Evolutionary conservation across 2,329 filamentous ascomycete species (phyloP).

Genomic region (Aspergillus fructus): DNA sequence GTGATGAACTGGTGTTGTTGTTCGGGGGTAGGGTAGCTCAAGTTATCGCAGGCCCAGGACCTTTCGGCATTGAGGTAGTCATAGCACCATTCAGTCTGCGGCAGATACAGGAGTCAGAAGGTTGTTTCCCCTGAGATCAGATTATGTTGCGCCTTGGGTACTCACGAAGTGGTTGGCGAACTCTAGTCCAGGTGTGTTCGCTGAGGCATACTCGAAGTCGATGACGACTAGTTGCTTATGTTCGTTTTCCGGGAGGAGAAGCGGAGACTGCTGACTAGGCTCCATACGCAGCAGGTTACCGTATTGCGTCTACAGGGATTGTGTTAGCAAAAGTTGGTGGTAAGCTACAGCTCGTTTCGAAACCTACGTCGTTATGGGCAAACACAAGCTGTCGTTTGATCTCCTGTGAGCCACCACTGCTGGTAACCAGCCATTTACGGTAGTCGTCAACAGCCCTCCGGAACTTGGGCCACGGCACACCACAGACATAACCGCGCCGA

Average conservation of each 20-base stretch:
- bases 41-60: slow-evolving; percentile 67
- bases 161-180: slow-evolving; percentile 94
- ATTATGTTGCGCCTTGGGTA: not conserved
- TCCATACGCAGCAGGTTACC: slow-evolving; percentile 88
- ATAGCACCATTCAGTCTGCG: slow-evolving; percentile 86
- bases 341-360: slow-evolving; percentile 12
- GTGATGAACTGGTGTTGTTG: slow-evolving; percentile 83
- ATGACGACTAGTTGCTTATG: slow-evolving; percentile 97
- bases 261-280: slow-evolving; percentile 70
- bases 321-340: slow-evolving; percentile 16
- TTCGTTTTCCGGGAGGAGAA: slow-evolving; percentile 84
- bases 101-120: slow-evolving; percentile 13
- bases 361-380: slow-evolving; percentile 90
- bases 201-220: slow-evolving; percentile 95
- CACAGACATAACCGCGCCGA: slow-evolving; percentile 72
- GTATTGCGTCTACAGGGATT: slow-evolving; percentile 75
- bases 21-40: slow-evolving; percentile 71
- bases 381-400: slow-evolving; percentile 80
- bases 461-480: slow-evolving; percentile 79
- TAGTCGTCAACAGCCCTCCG: slow-evolving; percentile 73
- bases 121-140: not conserved
- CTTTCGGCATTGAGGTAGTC: slow-evolving; percentile 79
- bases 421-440: slow-evolving; percentile 67
- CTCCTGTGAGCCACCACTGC: slow-evolving; percentile 66
- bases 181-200: slow-evolving; percentile 81